Conservation (phyloP, 2,329 filamentous ascomycete genomes). For the Pseudogymnoascus sp. region DNA sequence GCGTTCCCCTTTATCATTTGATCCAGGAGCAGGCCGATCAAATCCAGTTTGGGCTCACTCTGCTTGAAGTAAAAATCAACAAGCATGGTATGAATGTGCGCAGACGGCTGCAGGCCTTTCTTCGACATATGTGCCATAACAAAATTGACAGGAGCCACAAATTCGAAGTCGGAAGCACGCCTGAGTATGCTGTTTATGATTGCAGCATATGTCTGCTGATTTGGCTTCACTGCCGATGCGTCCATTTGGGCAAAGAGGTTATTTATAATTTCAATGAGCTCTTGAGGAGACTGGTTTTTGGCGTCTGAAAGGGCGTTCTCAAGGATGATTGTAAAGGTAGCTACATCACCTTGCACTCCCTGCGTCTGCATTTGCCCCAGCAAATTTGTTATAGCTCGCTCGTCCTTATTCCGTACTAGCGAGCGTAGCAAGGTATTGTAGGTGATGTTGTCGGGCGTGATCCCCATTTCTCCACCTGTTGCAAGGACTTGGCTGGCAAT, state of each 20-base stretch:
- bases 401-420: constrained; percentile 41
- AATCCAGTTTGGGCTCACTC: constrained; percentile 47
- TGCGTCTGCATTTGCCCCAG: constrained; percentile 50
- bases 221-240: constrained; percentile 46
- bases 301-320: constrained; percentile 45
- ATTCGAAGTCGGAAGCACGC: constrained; percentile 30
- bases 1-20: constrained; percentile 30
- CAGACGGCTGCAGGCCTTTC: constrained; percentile 43
- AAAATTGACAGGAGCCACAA: constrained; percentile 43
- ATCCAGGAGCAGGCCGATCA: constrained; percentile 52
- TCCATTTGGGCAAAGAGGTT: constrained; percentile 50
- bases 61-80: constrained; percentile 57
- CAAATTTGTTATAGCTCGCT: constrained; percentile 41
- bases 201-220: constrained; percentile 57
- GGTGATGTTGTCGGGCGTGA: constrained; percentile 38
- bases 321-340: constrained; percentile 66
- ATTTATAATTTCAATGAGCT: constrained; percentile 45
- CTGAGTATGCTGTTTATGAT: constrained; percentile 56
- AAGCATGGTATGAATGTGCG: constrained; percentile 68
- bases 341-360: constrained; percentile 50
- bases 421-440: constrained; percentile 64
- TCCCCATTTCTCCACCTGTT: constrained; percentile 34
- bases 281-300: constrained; percentile 31
- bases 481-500: constrained; percentile 45
- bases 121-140: constrained; percentile 55